These are phyloP conservation scores for Acer yangbiense DNA, from an alignment of 345 rosid species.

Conservation along the genomic window DNA sequence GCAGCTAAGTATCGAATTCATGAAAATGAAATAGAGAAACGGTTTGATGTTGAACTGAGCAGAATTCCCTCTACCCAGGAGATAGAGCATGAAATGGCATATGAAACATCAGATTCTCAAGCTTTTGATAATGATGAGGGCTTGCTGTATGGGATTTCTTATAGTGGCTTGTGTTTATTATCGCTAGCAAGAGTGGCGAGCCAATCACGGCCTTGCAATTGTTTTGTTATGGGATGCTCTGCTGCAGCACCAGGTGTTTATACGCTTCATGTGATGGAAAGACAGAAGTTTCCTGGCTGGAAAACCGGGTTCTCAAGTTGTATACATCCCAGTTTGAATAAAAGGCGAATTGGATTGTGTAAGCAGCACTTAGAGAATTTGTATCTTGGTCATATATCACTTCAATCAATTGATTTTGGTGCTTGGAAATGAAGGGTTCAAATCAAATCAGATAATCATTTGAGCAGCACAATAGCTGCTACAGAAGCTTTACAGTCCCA, in stretches of 20 bases:
- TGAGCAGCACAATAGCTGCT: not conserved
- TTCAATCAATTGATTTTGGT: slow-evolving; percentile 78
- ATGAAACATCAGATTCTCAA: slow-evolving; percentile 37
- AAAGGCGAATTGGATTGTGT: slow-evolving; percentile 77
- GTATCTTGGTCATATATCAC: slow-evolving; percentile 72
- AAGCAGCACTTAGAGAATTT: slow-evolving; percentile 70
- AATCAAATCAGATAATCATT: not conserved
- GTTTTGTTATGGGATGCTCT: slow-evolving; percentile 73
- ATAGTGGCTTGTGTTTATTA: slow-evolving; percentile 64
- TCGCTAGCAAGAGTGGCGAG: slow-evolving; percentile 75
- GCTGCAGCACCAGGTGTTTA: slow-evolving; percentile 73
- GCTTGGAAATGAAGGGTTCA: slow-evolving; percentile 53
- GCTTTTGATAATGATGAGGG: slow-evolving; percentile 57
- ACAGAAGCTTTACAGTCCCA: not conserved
- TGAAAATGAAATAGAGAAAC: slow-evolving; percentile 71
- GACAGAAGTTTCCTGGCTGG: slow-evolving; percentile 95
- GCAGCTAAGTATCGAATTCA: slow-evolving; percentile 76
- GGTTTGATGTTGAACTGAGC: slow-evolving; percentile 63
- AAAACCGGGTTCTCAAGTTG: slow-evolving; percentile 82
- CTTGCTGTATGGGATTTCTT: slow-evolving; percentile 62
- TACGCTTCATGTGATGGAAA: slow-evolving; percentile 81
- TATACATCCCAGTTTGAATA: slow-evolving; percentile 84
- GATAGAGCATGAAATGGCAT: slow-evolving; percentile 48
- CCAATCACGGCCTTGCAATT: slow-evolving; percentile 71
- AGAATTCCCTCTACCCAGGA: slow-evolving; percentile 56